Evolutionary conservation across 805 yeast species (phyloP).

Genomic region (Hagleromyces aurorensis): DNA sequence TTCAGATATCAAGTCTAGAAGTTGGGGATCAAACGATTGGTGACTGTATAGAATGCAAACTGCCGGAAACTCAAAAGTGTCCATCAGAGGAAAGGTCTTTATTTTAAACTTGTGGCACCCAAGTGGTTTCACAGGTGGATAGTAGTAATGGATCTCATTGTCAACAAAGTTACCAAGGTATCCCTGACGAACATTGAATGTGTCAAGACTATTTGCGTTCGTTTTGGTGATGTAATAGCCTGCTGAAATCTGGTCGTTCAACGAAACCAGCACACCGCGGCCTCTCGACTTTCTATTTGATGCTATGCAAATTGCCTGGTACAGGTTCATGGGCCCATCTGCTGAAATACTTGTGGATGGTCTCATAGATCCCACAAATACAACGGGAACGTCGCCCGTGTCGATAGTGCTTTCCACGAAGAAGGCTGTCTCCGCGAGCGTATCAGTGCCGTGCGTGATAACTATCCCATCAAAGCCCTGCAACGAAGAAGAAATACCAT

Average conservation of each 20-base stretch:
- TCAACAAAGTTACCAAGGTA: constrained; percentile 63
- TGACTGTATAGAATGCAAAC: constrained; percentile 54
- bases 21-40: constrained; percentile 46
- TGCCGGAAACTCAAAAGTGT: constrained; percentile 20
- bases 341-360: constrained; percentile 64
- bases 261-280: constrained; percentile 55
- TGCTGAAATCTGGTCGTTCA: constrained; percentile 61
- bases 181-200: constrained; percentile 66
- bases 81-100: constrained; percentile 17
- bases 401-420: constrained; percentile 45
- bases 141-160: constrained; percentile 55
- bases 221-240: constrained; percentile 66
- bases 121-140: constrained; percentile 52
- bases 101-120: constrained; percentile 40
- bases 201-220: constrained; percentile 62
- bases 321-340: constrained; percentile 67
- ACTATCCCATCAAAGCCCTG: constrained; percentile 49
- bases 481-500: constrained; percentile 39
- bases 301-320: constrained; percentile 62
- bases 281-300: constrained; percentile 41
- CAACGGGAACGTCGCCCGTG: constrained; percentile 47
- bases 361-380: constrained; percentile 67
- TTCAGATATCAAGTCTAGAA: constrained; percentile 41
- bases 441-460: constrained; percentile 66
- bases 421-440: constrained; percentile 60